Conservation (phyloP, 345 rosid genomes). For the Chamaenerion angustifolium region DNA sequence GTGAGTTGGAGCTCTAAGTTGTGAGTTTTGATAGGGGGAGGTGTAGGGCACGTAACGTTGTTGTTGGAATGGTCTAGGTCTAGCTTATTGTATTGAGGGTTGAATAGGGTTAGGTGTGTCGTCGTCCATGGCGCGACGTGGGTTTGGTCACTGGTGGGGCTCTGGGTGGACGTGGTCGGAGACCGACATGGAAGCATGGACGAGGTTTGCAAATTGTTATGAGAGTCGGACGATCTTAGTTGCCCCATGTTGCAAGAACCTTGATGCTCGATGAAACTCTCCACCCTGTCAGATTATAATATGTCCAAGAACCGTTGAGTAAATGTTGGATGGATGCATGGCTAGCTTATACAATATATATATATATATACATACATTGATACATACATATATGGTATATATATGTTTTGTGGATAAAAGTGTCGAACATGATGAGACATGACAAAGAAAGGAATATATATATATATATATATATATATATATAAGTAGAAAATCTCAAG, state of each 20-base stretch:
- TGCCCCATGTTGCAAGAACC: slow-evolving; percentile 63
- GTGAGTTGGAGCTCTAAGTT: slow-evolving; percentile 67
- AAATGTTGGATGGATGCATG: too few relatives aligned
- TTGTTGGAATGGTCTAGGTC: not conserved
- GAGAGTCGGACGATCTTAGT: slow-evolving; percentile 26
- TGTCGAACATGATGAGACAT: too few relatives aligned
- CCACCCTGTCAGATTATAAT: slow-evolving; percentile 46
- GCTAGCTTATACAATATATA: too few relatives aligned
- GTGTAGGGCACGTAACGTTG: not conserved
- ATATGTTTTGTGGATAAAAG: too few relatives aligned
- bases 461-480: too few relatives aligned
- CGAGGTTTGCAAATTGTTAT: slow-evolving; percentile 18
- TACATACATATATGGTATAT: too few relatives aligned
- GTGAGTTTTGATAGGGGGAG: slow-evolving; percentile 8
- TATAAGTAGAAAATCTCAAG: too few relatives aligned
- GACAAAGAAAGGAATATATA: too few relatives aligned
- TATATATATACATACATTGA: too few relatives aligned
- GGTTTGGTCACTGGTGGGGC: slow-evolving; percentile 43
- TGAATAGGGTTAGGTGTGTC: not conserved
- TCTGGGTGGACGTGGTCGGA: slow-evolving; percentile 50
- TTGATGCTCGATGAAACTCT: slow-evolving; percentile 97
- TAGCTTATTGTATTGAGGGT: slow-evolving; percentile 17
- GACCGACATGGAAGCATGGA: slow-evolving; percentile 23
- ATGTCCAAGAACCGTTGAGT: too few relatives aligned
- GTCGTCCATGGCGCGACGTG: slow-evolving; percentile 26